phyloP scores from a whole-genome alignment of 495 filamentous ascomycete genomes.

The Penicillium canescens region DNA sequence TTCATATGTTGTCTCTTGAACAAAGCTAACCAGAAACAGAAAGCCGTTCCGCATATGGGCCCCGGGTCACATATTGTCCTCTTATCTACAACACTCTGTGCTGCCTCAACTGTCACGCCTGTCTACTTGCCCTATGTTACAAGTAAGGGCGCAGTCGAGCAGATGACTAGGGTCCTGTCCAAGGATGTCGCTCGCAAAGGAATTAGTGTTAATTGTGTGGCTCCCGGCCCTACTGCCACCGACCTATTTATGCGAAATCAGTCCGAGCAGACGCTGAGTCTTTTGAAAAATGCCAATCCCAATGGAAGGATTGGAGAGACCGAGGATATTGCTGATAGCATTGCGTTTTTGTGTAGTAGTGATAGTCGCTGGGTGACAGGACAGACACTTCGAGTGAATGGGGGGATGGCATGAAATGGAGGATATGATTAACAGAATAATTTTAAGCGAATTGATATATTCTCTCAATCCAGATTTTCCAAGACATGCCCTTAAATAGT shows the following conservation, averaged over 20 bases:
- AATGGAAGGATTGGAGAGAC: slow-evolving; percentile 57
- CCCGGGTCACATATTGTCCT: slow-evolving; percentile 59
- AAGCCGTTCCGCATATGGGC: slow-evolving; percentile 62
- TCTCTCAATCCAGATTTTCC: background rate
- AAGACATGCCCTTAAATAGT: no score
- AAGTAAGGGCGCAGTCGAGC: slow-evolving; percentile 70
- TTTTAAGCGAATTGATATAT: background rate
- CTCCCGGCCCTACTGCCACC: slow-evolving; percentile 66
- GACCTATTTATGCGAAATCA: slow-evolving; percentile 68
- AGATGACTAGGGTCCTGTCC: slow-evolving; percentile 62
- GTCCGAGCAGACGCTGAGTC: slow-evolving; percentile 55
- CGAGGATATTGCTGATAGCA: slow-evolving; percentile 60
- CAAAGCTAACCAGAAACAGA: slow-evolving; percentile 32
- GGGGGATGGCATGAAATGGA: slow-evolving; percentile 32
- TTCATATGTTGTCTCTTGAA: no score
- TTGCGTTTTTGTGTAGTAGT: slow-evolving; percentile 53
- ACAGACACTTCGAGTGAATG: slow-evolving; percentile 64
- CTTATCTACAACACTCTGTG: slow-evolving; percentile 55
- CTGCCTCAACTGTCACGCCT: slow-evolving; percentile 48
- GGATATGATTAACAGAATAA: background rate
- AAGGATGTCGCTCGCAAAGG: slow-evolving; percentile 64
- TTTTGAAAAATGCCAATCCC: slow-evolving; percentile 52
- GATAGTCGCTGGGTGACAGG: slow-evolving; percentile 63
- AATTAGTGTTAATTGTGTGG: slow-evolving; percentile 64
- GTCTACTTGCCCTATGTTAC: slow-evolving; percentile 61